Evolutionary conservation across 805 yeast genomes (phyloP).

Genomic region (Candida quercuum): DNA sequence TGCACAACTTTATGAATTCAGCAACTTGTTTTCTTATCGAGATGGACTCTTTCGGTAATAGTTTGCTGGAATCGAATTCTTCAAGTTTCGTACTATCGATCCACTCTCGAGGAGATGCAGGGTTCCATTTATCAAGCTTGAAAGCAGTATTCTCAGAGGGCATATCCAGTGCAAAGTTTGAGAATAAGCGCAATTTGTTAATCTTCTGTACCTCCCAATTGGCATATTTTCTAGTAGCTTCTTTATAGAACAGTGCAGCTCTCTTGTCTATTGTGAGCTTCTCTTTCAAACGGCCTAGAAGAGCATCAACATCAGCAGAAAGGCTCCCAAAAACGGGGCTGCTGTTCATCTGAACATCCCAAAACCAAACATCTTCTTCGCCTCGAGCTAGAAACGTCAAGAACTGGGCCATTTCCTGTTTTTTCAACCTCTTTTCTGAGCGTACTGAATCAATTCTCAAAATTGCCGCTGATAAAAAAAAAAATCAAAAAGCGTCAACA

Average conservation of each 20-base stretch:
- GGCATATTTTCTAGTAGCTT: neutral
- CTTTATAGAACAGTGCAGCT: slow-evolving; percentile 1
- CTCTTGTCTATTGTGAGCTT: neutral
- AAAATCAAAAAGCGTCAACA: too few species aligned
- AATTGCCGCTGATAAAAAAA: too few species aligned
- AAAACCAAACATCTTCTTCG: neutral
- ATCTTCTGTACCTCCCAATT: neutral
- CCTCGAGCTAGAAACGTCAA: too few species aligned
- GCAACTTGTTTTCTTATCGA: slow-evolving; percentile 10
- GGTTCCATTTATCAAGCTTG: neutral
- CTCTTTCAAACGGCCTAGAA: slow-evolving; percentile 1
- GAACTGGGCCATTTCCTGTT: too few species aligned
- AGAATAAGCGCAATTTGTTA: neutral
- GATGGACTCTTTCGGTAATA: slow-evolving; percentile 12
- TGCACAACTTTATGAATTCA: slow-evolving; percentile 6
- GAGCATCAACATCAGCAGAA: neutral
- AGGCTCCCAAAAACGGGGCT: neutral
- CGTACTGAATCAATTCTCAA: too few species aligned
- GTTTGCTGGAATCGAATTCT: neutral
- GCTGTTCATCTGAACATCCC: neutral
- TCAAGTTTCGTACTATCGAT: neutral
- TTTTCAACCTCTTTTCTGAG: too few species aligned
- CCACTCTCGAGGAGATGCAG: neutral
- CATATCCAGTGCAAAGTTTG: neutral
- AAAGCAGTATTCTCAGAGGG: neutral